Evolutionary conservation across 2,329 filamentous ascomycete species (phyloP).

Genomic region (Claviceps quebecensis): DNA sequence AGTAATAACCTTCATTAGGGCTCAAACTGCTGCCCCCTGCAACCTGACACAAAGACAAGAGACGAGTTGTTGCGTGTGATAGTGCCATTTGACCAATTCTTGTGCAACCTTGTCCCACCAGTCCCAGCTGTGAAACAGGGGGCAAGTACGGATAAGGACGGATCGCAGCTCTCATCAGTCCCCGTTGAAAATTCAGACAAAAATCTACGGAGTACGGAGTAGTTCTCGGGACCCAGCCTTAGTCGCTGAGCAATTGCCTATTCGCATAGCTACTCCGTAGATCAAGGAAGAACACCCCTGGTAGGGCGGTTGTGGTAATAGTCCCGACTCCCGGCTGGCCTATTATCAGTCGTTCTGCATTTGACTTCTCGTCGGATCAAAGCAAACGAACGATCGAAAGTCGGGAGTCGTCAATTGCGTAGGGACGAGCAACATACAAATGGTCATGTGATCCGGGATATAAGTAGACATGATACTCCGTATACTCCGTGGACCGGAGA

Average conservation of each 20-base stretch:
- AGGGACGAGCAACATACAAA: neutral
- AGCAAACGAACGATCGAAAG: neutral
- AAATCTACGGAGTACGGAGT: neutral
- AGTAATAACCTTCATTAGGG: neutral
- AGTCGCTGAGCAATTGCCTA: neutral
- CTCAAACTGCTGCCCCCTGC: neutral
- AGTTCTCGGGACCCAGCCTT: neutral
- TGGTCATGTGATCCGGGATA: neutral
- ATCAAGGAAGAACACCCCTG: neutral
- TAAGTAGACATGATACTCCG: no score
- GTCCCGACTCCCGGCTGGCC: neutral
- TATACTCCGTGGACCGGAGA: no score
- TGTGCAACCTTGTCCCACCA: constrained; percentile 3
- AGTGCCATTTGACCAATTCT: constrained; percentile 6
- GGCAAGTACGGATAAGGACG: neutral
- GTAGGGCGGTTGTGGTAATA: neutral
- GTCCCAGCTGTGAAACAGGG: constrained; percentile 6
- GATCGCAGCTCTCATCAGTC: neutral
- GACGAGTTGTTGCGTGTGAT: neutral
- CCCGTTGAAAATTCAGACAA: neutral
- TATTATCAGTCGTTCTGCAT: neutral
- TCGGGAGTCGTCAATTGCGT: neutral
- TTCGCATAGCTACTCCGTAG: neutral
- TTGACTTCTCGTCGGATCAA: neutral
- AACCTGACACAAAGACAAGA: neutral